Evolutionary conservation across 805 yeast genomes (phyloP).

Genomic region (Lachancea meyersii): DNA sequence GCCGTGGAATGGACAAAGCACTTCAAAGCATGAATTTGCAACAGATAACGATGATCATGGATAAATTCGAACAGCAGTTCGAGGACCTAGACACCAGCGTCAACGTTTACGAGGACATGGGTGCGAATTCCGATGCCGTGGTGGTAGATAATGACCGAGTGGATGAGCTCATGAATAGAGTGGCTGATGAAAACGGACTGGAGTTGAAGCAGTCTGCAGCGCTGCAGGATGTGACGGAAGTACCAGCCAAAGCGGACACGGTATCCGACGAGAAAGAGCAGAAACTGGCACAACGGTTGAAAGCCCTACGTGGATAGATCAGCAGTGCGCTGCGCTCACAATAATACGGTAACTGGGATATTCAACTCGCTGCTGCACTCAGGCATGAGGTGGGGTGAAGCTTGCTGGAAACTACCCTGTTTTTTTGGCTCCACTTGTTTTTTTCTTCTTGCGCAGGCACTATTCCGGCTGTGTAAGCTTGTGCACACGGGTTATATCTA

Average conservation of each 20-base stretch:
- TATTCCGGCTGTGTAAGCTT: background rate
- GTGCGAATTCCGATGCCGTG: conserved; percentile 80
- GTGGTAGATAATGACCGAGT: conserved; percentile 94
- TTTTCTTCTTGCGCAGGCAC: background rate
- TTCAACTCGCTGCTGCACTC: background rate
- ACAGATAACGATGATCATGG: conserved; percentile 90
- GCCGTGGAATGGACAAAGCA: conserved; percentile 94
- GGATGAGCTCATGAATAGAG: conserved; percentile 79
- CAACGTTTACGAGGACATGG: conserved; percentile 85
- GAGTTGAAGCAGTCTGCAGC: conserved; percentile 80
- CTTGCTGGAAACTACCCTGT: background rate
- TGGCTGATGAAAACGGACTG: conserved; percentile 96
- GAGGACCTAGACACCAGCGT: conserved; percentile 94
- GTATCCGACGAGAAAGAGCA: conserved; percentile 76
- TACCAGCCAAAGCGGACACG: conserved; percentile 43
- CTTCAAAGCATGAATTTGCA: conserved; percentile 93
- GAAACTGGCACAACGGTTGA: conserved; percentile 74
- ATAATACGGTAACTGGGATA: background rate
- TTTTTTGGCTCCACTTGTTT: background rate
- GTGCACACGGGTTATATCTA: conserved; percentile 10
- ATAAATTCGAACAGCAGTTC: conserved; percentile 90
- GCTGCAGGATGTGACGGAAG: conserved; percentile 44
- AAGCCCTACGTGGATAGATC: conserved; percentile 62
- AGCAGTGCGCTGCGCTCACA: background rate
- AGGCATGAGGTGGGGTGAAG: background rate